Conservation (phyloP, 2,329 filamentous ascomycete genomes). For the Arthrobotrys megalospora region DNA sequence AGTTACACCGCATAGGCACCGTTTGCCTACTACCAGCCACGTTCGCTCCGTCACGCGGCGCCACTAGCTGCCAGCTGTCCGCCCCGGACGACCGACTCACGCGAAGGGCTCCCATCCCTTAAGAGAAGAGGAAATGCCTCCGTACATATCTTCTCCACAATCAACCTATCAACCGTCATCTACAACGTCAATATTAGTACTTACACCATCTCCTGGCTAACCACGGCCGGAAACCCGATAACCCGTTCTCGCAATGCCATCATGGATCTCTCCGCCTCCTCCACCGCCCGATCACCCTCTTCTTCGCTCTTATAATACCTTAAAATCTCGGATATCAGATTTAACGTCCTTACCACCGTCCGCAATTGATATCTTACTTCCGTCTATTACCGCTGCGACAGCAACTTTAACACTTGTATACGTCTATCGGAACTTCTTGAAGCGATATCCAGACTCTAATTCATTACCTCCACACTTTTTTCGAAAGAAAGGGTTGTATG, state of each 20-base stretch:
- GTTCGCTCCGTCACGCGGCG: conserved; percentile 40
- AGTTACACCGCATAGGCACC: neutral
- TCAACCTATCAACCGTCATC: neutral
- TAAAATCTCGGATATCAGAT: conserved; percentile 41
- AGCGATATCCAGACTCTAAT: conserved; percentile 83
- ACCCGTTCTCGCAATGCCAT: conserved; percentile 19
- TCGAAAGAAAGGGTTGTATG: conserved; percentile 82
- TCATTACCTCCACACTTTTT: conserved; percentile 83
- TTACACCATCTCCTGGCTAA: conserved; percentile 30
- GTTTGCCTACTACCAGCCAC: neutral
- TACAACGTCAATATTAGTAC: neutral
- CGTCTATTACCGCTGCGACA: conserved; percentile 69
- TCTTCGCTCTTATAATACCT: conserved; percentile 30
- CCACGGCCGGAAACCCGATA: neutral
- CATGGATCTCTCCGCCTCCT: conserved; percentile 54
- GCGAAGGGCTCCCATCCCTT: conserved; percentile 4
- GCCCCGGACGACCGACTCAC: conserved; percentile 28
- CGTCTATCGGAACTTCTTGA: conserved; percentile 82
- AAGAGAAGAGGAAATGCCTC: conserved; percentile 37
- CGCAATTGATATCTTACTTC: conserved; percentile 51
- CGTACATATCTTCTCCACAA: neutral
- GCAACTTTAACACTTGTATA: conserved; percentile 72
- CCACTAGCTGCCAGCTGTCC: conserved; percentile 44
- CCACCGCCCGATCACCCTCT: conserved; percentile 41
- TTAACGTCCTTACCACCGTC: conserved; percentile 47